Percentiles rank a stretch among this genome's conserved stretches.
Evolutionary conservation across 2,329 filamentous ascomycete genomes (phyloP).

Genomic region (Neurospora crassa): DNA sequence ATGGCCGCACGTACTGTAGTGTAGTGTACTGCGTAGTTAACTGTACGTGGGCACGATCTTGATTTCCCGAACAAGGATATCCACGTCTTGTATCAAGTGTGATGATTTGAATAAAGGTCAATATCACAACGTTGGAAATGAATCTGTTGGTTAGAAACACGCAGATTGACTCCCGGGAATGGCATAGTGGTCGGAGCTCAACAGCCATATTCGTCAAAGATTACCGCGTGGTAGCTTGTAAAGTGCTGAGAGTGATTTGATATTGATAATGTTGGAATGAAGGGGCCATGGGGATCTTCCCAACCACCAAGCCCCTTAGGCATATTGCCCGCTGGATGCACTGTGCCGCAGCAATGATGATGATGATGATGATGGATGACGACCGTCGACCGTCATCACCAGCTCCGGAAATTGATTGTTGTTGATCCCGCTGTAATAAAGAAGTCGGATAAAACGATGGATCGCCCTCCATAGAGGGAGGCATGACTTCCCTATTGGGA

Average conservation of each 20-base stretch:
- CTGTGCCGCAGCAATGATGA: not conserved
- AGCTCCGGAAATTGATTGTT: not conserved
- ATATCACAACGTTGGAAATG: not conserved
- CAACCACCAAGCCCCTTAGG: not conserved
- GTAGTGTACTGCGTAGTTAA: too few relatives aligned
- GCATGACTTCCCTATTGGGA: not conserved
- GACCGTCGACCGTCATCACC: not conserved
- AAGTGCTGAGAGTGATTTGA: not conserved
- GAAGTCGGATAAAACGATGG: not conserved
- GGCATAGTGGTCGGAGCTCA: not conserved
- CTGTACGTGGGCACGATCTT: not conserved
- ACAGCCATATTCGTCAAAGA: not conserved
- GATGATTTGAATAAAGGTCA: not conserved
- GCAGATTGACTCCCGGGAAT: not conserved
- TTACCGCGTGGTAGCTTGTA: not conserved
- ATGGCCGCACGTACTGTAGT: not conserved
- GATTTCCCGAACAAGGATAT: not conserved
- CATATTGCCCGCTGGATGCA: not conserved
- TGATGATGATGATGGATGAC: not conserved
- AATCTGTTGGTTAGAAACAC: not conserved
- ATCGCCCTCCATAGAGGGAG: not conserved
- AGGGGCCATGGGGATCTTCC: not conserved
- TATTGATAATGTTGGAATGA: not conserved
- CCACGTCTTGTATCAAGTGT: not conserved
- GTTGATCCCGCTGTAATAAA: not conserved